A percentile compares a stretch with the other conserved stretches of the same genome.
Conservation (phyloP, 768 basidiomycete genomes). For the Amyloporia xantha region DNA sequence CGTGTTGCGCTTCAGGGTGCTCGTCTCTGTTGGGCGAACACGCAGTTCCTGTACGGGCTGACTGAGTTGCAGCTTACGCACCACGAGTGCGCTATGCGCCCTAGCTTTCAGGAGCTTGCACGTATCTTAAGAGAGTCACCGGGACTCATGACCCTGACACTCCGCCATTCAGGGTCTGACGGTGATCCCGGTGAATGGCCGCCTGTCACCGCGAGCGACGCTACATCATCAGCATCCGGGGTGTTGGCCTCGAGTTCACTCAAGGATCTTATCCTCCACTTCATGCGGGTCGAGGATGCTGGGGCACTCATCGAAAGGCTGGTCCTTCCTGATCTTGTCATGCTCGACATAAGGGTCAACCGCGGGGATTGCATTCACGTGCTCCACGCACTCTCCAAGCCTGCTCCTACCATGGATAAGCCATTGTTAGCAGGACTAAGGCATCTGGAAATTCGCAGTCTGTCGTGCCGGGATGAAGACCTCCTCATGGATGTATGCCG, state of each 20-base stretch:
- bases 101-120: slow-evolving; percentile 46
- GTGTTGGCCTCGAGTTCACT: slow-evolving; percentile 15
- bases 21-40: slow-evolving; percentile 56
- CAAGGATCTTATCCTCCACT: slow-evolving; percentile 26
- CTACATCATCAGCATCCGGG: slow-evolving; percentile 10
- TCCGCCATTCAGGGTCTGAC: slow-evolving; percentile 53
- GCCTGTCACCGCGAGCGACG: slow-evolving; percentile 2
- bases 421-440: slow-evolving; percentile 44
- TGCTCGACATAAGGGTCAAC: slow-evolving; percentile 36
- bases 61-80: slow-evolving; percentile 51
- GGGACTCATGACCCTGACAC: slow-evolving; percentile 42
- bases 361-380: slow-evolving; percentile 50
- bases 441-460: slow-evolving; percentile 42
- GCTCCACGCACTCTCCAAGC: slow-evolving; percentile 36
- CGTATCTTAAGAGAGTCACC: slow-evolving; percentile 48
- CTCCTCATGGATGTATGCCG: slow-evolving; percentile 32
- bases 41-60: slow-evolving; percentile 37
- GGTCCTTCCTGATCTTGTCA: slow-evolving; percentile 28
- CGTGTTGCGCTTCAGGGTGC: slow-evolving; percentile 56
- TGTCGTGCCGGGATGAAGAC: slow-evolving; percentile 33
- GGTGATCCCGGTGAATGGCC: slow-evolving; percentile 33
- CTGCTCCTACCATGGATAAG: slow-evolving; percentile 26
- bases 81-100: slow-evolving; percentile 57
- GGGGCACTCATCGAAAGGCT: slow-evolving; percentile 28
- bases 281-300: slow-evolving; percentile 23